These are phyloP conservation scores for Dendrobium huoshanense DNA, from an alignment of 106 monocot species.

Conservation along the genomic window DNA sequence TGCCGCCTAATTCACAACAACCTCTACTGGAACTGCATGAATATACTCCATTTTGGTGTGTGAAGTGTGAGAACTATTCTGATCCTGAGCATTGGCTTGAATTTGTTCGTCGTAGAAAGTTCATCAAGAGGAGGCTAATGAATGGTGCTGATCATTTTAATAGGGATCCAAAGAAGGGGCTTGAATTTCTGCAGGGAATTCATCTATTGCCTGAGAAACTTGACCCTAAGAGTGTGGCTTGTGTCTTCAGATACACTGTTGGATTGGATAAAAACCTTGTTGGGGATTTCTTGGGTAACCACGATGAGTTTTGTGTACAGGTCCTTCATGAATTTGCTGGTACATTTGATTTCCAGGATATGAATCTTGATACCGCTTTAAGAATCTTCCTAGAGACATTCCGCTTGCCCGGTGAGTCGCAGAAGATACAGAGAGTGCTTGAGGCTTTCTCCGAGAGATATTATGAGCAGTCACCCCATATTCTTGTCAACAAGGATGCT, in stretches of 20 bases:
- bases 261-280: slow-evolving; percentile 72
- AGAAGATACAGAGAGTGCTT: slow-evolving; percentile 76
- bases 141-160: slow-evolving; percentile 72
- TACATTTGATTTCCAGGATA: slow-evolving; percentile 69
- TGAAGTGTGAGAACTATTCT: slow-evolving; percentile 48
- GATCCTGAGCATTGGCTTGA: slow-evolving; percentile 65
- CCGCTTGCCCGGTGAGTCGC: slow-evolving; percentile 70
- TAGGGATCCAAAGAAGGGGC: slow-evolving; percentile 61
- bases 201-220: slow-evolving; percentile 78
- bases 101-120: slow-evolving; percentile 49
- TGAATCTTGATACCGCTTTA: slow-evolving; percentile 66
- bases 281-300: slow-evolving; percentile 72
- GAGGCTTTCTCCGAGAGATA: slow-evolving; percentile 82
- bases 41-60: slow-evolving; percentile 56
- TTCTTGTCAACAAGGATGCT: slow-evolving; percentile 67
- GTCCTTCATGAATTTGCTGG: slow-evolving; percentile 72
- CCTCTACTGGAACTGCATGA: slow-evolving; percentile 34
- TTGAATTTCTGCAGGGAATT: slow-evolving; percentile 64
- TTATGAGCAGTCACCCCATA: slow-evolving; percentile 62
- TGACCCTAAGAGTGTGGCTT: slow-evolving; percentile 62
- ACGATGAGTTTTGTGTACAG: slow-evolving; percentile 68
- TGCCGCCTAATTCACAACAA: slow-evolving; percentile 27
- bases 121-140: slow-evolving; percentile 56
- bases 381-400: slow-evolving; percentile 74
- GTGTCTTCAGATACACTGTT: slow-evolving; percentile 58